A percentile compares a stretch with the other conserved stretches of the same genome.
phyloP scores from a whole-genome alignment of 2,329 filamentous ascomycete genomes.

The Cercospora beticola region DNA sequence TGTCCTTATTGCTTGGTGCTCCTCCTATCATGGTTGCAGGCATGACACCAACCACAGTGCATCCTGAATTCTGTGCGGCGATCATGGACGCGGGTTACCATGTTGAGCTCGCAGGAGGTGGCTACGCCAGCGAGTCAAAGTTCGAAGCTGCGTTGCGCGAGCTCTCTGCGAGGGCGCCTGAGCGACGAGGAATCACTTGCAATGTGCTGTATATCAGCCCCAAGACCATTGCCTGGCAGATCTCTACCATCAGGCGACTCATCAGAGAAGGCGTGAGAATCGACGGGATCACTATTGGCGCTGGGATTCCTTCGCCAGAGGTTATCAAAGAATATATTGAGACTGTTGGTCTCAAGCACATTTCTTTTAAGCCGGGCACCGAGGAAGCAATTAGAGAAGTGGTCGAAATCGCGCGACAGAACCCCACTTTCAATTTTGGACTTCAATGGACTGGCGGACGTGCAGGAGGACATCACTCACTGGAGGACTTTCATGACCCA shows the following conservation, averaged over 20 bases:
- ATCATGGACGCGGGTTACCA: not conserved
- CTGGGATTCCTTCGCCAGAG: not conserved
- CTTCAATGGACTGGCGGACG: not conserved
- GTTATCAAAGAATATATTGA: not conserved
- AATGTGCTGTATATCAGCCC: not conserved
- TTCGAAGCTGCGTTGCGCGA: not conserved
- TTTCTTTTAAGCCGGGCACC: not conserved
- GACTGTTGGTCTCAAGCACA: not conserved
- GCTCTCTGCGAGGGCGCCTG: not conserved
- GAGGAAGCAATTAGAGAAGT: not conserved
- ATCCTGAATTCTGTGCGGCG: not conserved
- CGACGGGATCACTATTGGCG: not conserved
- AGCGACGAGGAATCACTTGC: not conserved
- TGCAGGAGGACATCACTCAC: not conserved
- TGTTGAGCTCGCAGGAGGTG: not conserved
- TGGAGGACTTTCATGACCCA: not conserved
- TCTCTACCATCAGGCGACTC: not conserved
- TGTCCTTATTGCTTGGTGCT: not conserved
- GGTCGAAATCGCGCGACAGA: not conserved
- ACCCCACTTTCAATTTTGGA: not conserved
- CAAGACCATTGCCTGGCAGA: not conserved
- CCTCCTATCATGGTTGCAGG: not conserved
- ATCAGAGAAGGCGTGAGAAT: not conserved
- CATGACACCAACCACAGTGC: not conserved
- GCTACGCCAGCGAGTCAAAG: not conserved